A percentile compares a stretch with the other conserved stretches of the same genome.
phyloP scores from a whole-genome alignment of 1,284 basidiomycete genomes.

The Sanghuangporus baumii region DNA sequence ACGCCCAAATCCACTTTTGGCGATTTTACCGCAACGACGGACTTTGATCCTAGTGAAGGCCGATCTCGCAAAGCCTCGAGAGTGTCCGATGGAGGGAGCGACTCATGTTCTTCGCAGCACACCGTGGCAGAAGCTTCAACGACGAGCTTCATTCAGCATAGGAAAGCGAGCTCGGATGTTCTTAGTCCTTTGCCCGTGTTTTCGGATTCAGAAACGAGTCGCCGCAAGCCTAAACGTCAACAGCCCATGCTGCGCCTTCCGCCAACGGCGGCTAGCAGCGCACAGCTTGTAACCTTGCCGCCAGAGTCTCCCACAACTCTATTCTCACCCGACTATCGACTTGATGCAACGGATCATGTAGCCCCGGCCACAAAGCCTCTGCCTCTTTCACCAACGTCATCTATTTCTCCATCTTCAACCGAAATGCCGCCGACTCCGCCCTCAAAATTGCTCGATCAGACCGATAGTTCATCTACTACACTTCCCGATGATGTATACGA shows the following conservation, averaged over 20 bases:
- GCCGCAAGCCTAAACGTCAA: background rate
- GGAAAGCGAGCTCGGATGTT: background rate
- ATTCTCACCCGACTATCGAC: background rate
- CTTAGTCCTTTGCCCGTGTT: background rate
- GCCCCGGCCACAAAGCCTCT: background rate
- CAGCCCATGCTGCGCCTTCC: conserved; percentile 16
- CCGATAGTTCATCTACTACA: background rate
- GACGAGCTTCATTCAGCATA: background rate
- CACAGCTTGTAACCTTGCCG: background rate
- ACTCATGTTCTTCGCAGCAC: background rate
- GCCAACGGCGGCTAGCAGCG: background rate
- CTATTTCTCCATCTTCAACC: background rate
- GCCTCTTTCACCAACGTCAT: background rate
- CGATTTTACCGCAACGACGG: background rate
- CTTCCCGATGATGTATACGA: background rate
- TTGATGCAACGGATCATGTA: background rate
- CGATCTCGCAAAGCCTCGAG: background rate
- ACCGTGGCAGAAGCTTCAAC: background rate
- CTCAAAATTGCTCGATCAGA: background rate
- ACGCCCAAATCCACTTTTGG: background rate
- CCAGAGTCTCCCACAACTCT: background rate
- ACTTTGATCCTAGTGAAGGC: background rate
- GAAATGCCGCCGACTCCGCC: background rate
- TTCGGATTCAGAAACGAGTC: background rate
- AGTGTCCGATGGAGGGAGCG: background rate